A percentile compares a stretch with the other conserved stretches of the same genome.
These are phyloP conservation scores for Eucalyptus victrix DNA, from an alignment of 345 rosid species.

Conservation along the genomic window DNA sequence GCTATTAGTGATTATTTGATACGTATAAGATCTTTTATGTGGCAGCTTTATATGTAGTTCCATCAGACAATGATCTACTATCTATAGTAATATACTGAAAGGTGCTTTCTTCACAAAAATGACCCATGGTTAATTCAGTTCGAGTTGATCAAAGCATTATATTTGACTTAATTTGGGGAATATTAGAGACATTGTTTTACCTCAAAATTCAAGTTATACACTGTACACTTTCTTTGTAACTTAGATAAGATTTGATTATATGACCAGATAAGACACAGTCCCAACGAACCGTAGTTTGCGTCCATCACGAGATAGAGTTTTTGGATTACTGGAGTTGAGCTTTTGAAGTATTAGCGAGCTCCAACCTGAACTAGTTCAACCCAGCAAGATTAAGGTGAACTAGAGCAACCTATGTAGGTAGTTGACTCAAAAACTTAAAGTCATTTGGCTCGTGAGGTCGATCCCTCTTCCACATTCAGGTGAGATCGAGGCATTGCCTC, in stretches of 20 bases:
- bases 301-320: not conserved
- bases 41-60: not conserved
- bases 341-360: not conserved
- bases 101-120: not conserved
- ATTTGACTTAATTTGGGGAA: not conserved
- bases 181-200: not conserved
- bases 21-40: not conserved
- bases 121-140: not conserved
- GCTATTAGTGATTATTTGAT: not conserved
- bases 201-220: not conserved
- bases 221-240: not conserved
- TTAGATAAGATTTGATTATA: not conserved
- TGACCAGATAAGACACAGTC: not conserved
- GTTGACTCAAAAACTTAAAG: too few relatives aligned
- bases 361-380: not conserved
- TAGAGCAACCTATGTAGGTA: not conserved
- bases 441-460: not conserved
- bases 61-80: not conserved
- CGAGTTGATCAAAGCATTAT: not conserved
- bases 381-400: not conserved
- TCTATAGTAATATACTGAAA: not conserved
- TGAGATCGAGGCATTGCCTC: not conserved
- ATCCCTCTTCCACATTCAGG: not conserved
- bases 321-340: not conserved
- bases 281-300: not conserved